Evolutionary conservation across 2,329 filamentous ascomycete genomes (phyloP), one percentile per base, ranked within the genome.

Genomic region (Sarocladiaceae sp.): DNA sequence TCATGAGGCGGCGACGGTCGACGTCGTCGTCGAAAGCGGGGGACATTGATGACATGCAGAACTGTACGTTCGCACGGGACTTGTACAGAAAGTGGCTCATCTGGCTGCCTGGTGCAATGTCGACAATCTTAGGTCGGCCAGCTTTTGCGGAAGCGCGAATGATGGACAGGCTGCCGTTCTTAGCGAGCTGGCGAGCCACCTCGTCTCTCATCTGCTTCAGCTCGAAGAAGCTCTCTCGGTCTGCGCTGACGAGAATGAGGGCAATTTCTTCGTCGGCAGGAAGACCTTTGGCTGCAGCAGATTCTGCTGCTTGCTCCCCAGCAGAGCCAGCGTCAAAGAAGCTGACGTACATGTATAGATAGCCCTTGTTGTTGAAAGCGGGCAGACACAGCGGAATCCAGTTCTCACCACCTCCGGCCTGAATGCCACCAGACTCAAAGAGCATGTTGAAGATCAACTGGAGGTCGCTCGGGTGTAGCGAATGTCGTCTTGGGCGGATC

Each of bases 371-470:
- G 72, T 99, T 99, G 73, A 99, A 99, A 4, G 92, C 93, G 1
- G 94, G 95, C 3, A 99, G 79, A 62, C 94, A 99, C 6, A 99
- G 78, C 0, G 94, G 94, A 46, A 97, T 93, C 94, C 94, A 99
- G 62, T 93, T 97, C 69, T 99, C 94, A 26, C 93, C 94, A 35
- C 79, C 91, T 5, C 89, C 92, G 18, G 90, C 87, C 65, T 94
- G 93, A 65, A 99, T 87, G 39, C 90, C 88, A 47, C 90, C 90
- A 2, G 93, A 94, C 71, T 96, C 92, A 62, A 99, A 99, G 2
- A 99, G 83, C 95, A 99, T 99, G 65, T 97, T 97, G 77, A 99
- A 99, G 55, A 99, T 92, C 42, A 99, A 80, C 64, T 97, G 93
- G 22, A 99, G 77, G 65, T 99, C 94, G 57, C 92, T 93, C 0